These are phyloP conservation scores for Dichotomocladium elegans DNA, from an alignment of 371 early-diverging fungal species.

Conservation along the genomic window DNA sequence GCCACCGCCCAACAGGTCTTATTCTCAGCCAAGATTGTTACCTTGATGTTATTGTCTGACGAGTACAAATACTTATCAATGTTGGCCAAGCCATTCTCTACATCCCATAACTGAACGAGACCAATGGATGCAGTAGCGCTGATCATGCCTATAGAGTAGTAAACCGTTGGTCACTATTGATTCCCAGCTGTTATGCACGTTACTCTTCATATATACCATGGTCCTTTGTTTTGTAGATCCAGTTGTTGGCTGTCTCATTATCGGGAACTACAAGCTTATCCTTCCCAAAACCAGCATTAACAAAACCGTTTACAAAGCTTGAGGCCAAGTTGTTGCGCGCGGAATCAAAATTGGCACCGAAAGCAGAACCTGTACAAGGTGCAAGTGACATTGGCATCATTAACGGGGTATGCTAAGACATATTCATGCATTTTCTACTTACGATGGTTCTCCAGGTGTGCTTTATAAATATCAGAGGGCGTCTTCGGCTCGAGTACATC, in stretches of 20 bases:
- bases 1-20: not conserved
- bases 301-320: slow-evolving; percentile 97
- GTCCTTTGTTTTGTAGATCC: slow-evolving; percentile 98
- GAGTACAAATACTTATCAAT: slow-evolving; percentile 94
- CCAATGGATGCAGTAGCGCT: slow-evolving; percentile 95
- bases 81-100: slow-evolving; percentile 83
- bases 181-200: not conserved
- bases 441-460: slow-evolving; percentile 87
- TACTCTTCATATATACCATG: slow-evolving; percentile 47
- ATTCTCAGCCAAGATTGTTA: slow-evolving; percentile 7
- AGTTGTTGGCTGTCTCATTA: slow-evolving; percentile 70
- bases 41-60: slow-evolving; percentile 84
- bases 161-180: too few species aligned
- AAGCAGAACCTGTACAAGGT: slow-evolving; percentile 46
- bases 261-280: slow-evolving; percentile 88
- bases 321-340: slow-evolving; percentile 94
- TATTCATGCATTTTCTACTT: slow-evolving; percentile 20
- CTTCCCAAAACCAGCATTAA: slow-evolving; percentile 93
- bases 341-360: slow-evolving; percentile 78
- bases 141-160: slow-evolving; percentile 63
- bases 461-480: slow-evolving; percentile 97
- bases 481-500: slow-evolving; percentile 94
- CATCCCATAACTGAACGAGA: slow-evolving; percentile 90
- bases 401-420: not conserved
- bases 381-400: not conserved